Evolutionary conservation across 2,329 filamentous ascomycete genomes (phyloP).

Genomic region (Pseudogymnoascus sp.): DNA sequence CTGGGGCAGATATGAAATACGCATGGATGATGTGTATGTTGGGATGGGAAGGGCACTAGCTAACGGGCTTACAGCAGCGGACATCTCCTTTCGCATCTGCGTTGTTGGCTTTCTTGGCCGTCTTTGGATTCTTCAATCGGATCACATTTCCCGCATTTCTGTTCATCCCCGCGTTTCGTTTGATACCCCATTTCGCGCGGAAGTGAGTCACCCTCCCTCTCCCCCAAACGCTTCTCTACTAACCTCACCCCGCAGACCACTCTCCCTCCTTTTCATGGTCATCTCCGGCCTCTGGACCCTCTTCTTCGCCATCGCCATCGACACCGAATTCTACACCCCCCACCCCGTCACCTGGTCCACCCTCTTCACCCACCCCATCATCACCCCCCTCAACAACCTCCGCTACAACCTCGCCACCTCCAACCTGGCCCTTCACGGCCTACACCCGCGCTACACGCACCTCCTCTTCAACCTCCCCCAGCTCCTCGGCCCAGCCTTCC

Average conservation of each 20-base stretch:
- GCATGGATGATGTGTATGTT: background rate
- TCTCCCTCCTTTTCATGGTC: constrained; percentile 54
- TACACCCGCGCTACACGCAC: constrained; percentile 75
- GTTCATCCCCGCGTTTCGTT: constrained; percentile 69
- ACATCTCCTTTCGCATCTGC: constrained; percentile 69
- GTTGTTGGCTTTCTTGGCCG: constrained; percentile 69
- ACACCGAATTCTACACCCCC: constrained; percentile 74
- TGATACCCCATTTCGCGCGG: constrained; percentile 77
- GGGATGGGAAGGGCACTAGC: background rate
- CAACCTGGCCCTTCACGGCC: constrained; percentile 67
- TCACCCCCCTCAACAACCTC: constrained; percentile 73
- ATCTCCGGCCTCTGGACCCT: constrained; percentile 59
- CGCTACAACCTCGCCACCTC: constrained; percentile 62
- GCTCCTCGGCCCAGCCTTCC: constrained; percentile 61
- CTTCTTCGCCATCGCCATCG: constrained; percentile 66
- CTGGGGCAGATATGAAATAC: background rate
- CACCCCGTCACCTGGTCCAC: constrained; percentile 57
- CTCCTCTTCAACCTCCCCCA: constrained; percentile 62
- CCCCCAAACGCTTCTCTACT: background rate
- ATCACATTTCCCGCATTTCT: constrained; percentile 96
- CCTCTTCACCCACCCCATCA: constrained; percentile 55
- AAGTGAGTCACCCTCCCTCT: constrained; percentile 47
- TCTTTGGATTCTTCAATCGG: constrained; percentile 88
- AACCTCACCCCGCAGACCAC: constrained; percentile 36
- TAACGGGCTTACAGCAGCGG: constrained; percentile 45